Conservation (phyloP, 2,329 filamentous ascomycete genomes). For the Stagonosporopsis cucurbitacearum region DNA sequence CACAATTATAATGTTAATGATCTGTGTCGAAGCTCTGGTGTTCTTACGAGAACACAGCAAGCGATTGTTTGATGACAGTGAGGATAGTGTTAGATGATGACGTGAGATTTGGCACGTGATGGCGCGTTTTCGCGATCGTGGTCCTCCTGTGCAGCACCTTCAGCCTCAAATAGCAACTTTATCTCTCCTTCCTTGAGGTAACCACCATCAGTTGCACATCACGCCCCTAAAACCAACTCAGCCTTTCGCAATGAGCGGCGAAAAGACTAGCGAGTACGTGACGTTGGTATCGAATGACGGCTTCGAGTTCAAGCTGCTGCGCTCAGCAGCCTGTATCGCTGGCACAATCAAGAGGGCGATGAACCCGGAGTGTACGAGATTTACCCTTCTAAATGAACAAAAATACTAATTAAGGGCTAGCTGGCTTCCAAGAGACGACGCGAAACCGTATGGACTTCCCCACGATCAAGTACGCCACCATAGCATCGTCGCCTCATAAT, state of each 20-base stretch:
- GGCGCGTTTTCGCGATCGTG: constrained; percentile 5
- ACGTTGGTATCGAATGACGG: constrained; percentile 78
- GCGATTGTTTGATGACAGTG: neutral
- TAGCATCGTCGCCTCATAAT: too few relatives aligned
- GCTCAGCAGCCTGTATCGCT: constrained; percentile 73
- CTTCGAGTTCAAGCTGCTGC: constrained; percentile 77
- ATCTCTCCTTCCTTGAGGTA: neutral
- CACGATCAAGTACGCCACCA: constrained; percentile 71
- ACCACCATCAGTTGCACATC: neutral
- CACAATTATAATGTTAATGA: neutral
- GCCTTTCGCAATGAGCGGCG: constrained; percentile 27
- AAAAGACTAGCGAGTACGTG: constrained; percentile 67
- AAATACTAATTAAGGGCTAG: constrained; percentile 45
- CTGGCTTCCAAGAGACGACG: constrained; percentile 69
- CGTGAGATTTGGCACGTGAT: constrained; percentile 2
- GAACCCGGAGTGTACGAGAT: constrained; percentile 67
- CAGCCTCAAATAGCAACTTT: neutral
- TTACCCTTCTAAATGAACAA: neutral
- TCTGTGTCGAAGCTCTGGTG: neutral
- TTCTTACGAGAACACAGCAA: neutral
- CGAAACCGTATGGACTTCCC: constrained; percentile 70
- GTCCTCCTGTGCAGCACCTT: neutral
- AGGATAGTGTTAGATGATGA: constrained; percentile 7
- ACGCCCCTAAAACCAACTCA: neutral
- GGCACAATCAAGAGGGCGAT: constrained; percentile 78